Evolutionary conservation across 768 basidiomycete genomes (phyloP), one percentile per base, ranked within the genome.

Genomic region (Podaxis carcinomalis): DNA sequence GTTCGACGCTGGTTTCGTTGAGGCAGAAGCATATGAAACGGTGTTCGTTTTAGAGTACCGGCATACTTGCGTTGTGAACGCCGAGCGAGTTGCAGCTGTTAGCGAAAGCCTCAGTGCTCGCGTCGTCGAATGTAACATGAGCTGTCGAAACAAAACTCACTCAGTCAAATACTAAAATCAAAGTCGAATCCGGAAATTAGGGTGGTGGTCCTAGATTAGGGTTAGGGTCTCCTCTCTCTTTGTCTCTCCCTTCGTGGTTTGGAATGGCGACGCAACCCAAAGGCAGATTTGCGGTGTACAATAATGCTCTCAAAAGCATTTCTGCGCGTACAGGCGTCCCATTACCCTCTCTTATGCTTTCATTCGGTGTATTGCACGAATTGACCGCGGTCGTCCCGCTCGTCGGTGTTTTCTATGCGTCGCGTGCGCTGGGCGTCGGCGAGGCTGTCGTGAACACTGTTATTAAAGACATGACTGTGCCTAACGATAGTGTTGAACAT

Each of bases 331-430:
- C 92, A 16, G 84, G 89, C 16, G 79, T 90, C 1, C 90, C 92
- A 13, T 69, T 95, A 0, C 80, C 92, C 1, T 93, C 92, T 10
- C 81, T 97, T 63, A 64, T 83, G 7, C 64, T 90, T 44, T 92
- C 93, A 0, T 96, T 97, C 65, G 86, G 83, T 4, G 74, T 95
- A 56, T 78, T 97, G 2, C 95, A 97, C 68, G 94, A 97, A 69
- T 64, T 92, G 10, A 94, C 93, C 0, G 93, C 94, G 0, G 68
- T 95, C 54, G 78, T 85, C 0, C 92, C 94, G 2, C 79, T 95
- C 28, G 80, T 88, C 3, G 82, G 85, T 37, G 69, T 91, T 40
- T 96, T 93, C 71, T 92, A 85, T 68, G 77, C 78, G 0, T 85
- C 92, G 7, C 78, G 88, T 36, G 70, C 81, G 4, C 65, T 91